phyloP scores from a whole-genome alignment of 192 early-diverging fungal genomes.

The Entomortierella parvispora region DNA sequence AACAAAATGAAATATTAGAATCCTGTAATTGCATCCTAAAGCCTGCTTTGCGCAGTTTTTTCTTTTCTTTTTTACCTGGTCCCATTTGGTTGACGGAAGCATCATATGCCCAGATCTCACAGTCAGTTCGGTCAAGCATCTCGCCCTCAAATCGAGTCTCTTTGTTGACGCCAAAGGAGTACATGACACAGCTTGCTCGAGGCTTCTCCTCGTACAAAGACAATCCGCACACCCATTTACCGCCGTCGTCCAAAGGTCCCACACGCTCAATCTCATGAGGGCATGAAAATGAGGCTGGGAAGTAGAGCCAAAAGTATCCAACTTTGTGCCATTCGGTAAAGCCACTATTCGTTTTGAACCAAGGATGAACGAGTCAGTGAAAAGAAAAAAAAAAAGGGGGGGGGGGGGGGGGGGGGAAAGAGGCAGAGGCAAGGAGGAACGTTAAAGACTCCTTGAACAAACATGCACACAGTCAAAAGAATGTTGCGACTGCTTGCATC shows the following conservation, averaged over 20 bases:
- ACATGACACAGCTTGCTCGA: not conserved
- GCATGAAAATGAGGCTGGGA: conserved; percentile 19
- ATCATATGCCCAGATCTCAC: conserved; percentile 4
- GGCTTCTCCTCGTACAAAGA: not conserved
- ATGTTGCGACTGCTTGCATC: too few relatives aligned
- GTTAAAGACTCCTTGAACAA: too few relatives aligned
- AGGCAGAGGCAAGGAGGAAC: too few relatives aligned
- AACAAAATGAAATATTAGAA: too few relatives aligned
- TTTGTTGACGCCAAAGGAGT: conserved; percentile 1
- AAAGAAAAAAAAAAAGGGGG: too few relatives aligned
- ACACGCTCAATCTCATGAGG: conserved; percentile 14
- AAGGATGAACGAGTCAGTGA: too few relatives aligned
- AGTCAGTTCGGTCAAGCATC: not conserved
- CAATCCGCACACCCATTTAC: conserved; percentile 4
- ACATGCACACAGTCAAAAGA: too few relatives aligned
- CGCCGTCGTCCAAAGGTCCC: conserved; percentile 14
- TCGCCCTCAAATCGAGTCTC: not conserved
- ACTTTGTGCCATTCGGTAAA: too few relatives aligned
- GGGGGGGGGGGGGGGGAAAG: too few relatives aligned
- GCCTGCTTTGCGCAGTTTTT: too few relatives aligned
- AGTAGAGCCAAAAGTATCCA: conserved; percentile 10
- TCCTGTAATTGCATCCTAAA: too few relatives aligned
- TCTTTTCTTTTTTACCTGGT: not conserved
- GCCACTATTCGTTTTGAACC: too few relatives aligned
- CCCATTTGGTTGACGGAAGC: not conserved